These are phyloP conservation scores for Davidsoniella australis DNA, from an alignment of 2,329 filamentous ascomycete species.

Conservation along the genomic window DNA sequence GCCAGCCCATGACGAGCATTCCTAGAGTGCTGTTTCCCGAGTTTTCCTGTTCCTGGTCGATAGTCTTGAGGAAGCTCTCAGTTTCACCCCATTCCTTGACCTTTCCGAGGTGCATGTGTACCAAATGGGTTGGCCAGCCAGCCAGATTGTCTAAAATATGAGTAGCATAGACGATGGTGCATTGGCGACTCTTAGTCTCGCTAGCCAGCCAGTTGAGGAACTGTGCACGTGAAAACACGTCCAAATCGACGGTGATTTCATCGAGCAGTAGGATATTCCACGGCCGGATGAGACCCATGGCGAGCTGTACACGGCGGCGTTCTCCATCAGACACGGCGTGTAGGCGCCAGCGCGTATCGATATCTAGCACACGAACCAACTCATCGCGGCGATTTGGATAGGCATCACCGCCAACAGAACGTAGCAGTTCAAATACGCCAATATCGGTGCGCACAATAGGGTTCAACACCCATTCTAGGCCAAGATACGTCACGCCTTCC, in stretches of 20 bases:
- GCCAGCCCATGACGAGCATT: constrained; percentile 74
- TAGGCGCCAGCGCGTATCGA: constrained; percentile 87
- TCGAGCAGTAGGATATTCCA: constrained; percentile 86
- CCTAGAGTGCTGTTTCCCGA: constrained; percentile 69
- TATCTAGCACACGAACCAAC: constrained; percentile 73
- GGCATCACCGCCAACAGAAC: constrained; percentile 69
- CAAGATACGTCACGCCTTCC: constrained; percentile 91
- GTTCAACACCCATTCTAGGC: constrained; percentile 95
- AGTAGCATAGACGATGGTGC: constrained; percentile 92
- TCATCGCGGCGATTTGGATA: constrained; percentile 74
- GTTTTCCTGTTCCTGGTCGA: constrained; percentile 22
- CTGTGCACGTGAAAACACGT: constrained; percentile 67
- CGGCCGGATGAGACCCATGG: constrained; percentile 83
- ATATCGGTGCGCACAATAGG: constrained; percentile 92
- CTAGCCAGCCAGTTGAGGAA: constrained; percentile 74
- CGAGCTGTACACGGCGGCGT: constrained; percentile 75
- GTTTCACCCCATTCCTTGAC: constrained; percentile 76
- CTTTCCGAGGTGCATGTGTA: constrained; percentile 82
- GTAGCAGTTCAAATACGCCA: constrained; percentile 69
- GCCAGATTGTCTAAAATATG: constrained; percentile 93
- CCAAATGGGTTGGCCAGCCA: constrained; percentile 85
- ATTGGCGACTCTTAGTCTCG: constrained; percentile 67
- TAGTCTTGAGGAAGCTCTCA: constrained; percentile 45
- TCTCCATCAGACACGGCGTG: constrained; percentile 91
- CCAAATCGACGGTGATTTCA: constrained; percentile 92